phyloP scores from a whole-genome alignment of 495 filamentous ascomycete genomes.

The Cryomyces minteri region DNA sequence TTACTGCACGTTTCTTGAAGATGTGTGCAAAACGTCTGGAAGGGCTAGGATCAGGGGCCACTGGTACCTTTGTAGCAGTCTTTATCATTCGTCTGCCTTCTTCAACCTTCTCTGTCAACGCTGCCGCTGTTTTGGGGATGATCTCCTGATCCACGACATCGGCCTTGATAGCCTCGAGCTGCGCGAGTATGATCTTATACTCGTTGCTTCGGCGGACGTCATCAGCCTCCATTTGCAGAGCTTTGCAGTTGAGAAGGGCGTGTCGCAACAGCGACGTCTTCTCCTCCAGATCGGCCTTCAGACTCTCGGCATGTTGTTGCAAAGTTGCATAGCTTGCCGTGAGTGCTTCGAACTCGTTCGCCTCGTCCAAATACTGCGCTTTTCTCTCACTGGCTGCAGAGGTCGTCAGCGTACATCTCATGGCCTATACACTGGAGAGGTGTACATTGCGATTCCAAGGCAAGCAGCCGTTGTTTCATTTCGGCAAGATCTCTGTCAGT shows the following conservation, averaged over 20 bases:
- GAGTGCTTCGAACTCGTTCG: constrained; percentile 3
- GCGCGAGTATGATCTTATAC: constrained; percentile 14
- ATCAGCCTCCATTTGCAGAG: constrained; percentile 16
- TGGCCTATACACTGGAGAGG: not conserved
- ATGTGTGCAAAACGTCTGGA: too few relatives aligned
- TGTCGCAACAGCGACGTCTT: constrained; percentile 14
- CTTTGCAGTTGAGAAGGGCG: constrained; percentile 21
- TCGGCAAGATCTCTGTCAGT: not conserved
- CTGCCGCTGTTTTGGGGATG: not conserved
- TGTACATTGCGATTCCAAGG: not conserved
- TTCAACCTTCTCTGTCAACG: not conserved
- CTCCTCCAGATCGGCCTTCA: constrained; percentile 21
- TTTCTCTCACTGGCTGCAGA: not conserved
- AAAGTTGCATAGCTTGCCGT: constrained; percentile 23
- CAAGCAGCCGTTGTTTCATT: not conserved
- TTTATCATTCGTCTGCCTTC: not conserved
- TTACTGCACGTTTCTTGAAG: too few relatives aligned
- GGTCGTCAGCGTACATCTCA: not conserved
- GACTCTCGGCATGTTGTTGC: constrained; percentile 10
- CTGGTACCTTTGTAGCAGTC: not conserved
- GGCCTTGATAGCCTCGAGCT: constrained; percentile 2
- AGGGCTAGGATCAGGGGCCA: too few relatives aligned
- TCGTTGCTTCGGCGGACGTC: constrained; percentile 15
- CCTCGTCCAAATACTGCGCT: constrained; percentile 5
- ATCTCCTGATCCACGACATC: not conserved